Base-by-base conservation (phyloP, 345 rosid genomes). In the Laguncularia racemosa region DNA sequence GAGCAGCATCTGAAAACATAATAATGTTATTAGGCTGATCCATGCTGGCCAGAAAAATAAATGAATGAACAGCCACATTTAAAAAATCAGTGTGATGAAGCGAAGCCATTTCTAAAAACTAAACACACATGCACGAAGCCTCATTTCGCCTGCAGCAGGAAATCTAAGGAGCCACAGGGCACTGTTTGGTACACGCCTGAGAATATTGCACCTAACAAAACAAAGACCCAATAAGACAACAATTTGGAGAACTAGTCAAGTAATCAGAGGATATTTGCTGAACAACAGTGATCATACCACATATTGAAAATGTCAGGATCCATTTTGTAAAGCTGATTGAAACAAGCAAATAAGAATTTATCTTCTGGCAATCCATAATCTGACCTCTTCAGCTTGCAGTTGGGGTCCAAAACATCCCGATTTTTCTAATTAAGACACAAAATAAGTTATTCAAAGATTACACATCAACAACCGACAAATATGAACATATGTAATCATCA, bases 281-380 rank as follows among this genome's bases (percentile, higher is more conserved):
- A 48, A 56, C 20, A 3, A 54, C 9, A 4, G 17, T 17, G 15
- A 28, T 3, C 47, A 69, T 81, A 90, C 99, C 99, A 95, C 45
- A 95, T 86, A 72, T 81, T 80, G 21, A 85, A 83, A 58, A 95
- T 82, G 52, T 88, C 99, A 59, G 97, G 99, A 81, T 95, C 99
- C 99, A 95, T 95, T 68, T 95, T 95, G 80, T 95, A 95, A 64
- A 95, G 70, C 67, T 95, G 99, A 78, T 95, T 95, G 75, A 95
- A 95, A 74, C 99, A 95, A 58, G 96, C 97, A 79, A 95, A 95
- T 67, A 95, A 84, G 67, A 93, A 90, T 73, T 84, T 93, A 59
- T 88, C 96, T 74, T 90, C 97, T 18, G 99, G 97, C 20, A 93
- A 86, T 59, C 96, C 95, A 78, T 84, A 93, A 60, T 87, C 92